These are phyloP conservation scores for Ensete glaucum DNA, from an alignment of 176 grass and related monocot genomes.

Conservation along the genomic window DNA sequence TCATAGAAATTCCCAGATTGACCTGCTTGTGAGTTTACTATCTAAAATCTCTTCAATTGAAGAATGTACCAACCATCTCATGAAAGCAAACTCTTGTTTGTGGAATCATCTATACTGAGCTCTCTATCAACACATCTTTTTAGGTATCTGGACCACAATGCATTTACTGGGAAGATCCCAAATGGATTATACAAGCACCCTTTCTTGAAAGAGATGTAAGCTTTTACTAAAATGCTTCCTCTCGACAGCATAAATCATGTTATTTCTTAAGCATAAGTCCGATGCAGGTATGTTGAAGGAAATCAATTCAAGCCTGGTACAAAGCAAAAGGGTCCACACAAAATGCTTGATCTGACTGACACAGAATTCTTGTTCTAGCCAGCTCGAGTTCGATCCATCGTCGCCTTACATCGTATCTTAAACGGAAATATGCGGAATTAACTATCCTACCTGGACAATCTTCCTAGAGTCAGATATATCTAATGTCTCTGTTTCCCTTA, in stretches of 20 bases:
- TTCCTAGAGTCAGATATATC: not conserved
- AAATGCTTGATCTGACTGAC: slow-evolving; percentile 76
- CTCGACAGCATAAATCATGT: slow-evolving; percentile 7
- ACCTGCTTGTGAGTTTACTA: slow-evolving; percentile 65
- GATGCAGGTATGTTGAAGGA: slow-evolving; percentile 69
- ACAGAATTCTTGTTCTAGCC: slow-evolving; percentile 55
- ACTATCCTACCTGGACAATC: not conserved
- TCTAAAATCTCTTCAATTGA: not conserved
- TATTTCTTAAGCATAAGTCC: slow-evolving; percentile 16
- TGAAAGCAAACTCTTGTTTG: no score
- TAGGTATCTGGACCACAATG: slow-evolving; percentile 84
- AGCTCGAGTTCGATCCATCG: not conserved
- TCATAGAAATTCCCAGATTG: slow-evolving; percentile 75
- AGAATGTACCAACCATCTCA: no score
- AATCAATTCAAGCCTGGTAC: slow-evolving; percentile 79
- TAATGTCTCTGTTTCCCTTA: not conserved
- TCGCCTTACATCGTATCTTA: not conserved
- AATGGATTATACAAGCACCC: slow-evolving; percentile 88
- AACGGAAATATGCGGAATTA: not conserved
- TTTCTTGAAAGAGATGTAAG: slow-evolving; percentile 87
- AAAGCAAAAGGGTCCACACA: slow-evolving; percentile 79
- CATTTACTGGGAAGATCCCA: slow-evolving; percentile 83
- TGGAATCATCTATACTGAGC: not conserved
- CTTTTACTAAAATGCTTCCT: slow-evolving; percentile 3
- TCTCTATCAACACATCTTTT: not conserved